Evolutionary conservation across 139 green algal species (phyloP), one percentile per base, ranked within the genome.

Genomic region (Chlorella sorokiniana): DNA sequence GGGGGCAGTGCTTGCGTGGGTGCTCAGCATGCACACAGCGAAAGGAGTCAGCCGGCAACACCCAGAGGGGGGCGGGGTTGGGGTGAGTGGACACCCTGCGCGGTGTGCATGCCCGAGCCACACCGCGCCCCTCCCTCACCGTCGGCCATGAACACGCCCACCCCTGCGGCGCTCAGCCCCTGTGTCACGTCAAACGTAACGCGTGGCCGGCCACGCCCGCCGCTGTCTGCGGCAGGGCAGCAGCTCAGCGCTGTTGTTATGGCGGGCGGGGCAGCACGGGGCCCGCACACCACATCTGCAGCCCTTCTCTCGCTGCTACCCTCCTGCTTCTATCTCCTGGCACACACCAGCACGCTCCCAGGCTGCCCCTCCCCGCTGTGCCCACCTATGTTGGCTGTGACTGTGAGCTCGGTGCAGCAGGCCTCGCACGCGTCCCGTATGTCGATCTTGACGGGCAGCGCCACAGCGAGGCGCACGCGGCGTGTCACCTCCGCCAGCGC

Each of bases 181-280:
- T 87, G 86, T 1, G 92, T 95, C 23, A 94, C 87, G 72, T 96
- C 92, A 63, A 89, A 93, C 11, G 93, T 88, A 0, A 96, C 90
- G 8, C 92, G 74, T 41, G 93, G 93, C n/a, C 93, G 77, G 0
- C 89, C 91, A 25, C 90, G 75, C 7, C 90, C 93, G 9, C 85
- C 91, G 37, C 54, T 78, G 85, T 96, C 93, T 77, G 70, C 45
- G 16, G 27, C 37, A 33, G 27, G 29, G 25, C 23, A 40, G 41
- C 1, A n/a, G 16, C 6, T 16, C 65, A 52, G 48, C 16, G 48
- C 48, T 29, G 18, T 65, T n/a, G 22, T 29, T 65, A 22, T 10
- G 6, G 56, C 18, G 56, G 56, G 18, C 10, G 56, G n/a, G 10
- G 18, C 16, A n/a, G 25, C 64, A 25, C 20, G 1, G 2, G 10